Conservation (phyloP, 306 rosid species). For the Ceratonia siliqua region DNA sequence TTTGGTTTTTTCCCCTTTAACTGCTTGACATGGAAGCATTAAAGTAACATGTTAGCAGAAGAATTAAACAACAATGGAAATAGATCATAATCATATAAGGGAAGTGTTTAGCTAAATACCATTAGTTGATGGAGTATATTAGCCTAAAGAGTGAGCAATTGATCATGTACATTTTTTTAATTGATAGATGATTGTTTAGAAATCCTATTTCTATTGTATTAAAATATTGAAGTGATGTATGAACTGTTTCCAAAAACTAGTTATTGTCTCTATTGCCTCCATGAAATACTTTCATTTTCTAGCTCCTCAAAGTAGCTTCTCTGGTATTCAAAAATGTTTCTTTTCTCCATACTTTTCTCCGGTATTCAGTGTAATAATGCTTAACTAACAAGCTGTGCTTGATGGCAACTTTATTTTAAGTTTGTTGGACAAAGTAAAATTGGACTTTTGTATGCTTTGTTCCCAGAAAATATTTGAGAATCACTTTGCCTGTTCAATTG, state of each 20-base stretch:
- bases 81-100: neutral
- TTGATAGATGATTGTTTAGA: neutral
- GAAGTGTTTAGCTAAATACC: neutral
- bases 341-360: neutral
- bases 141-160: neutral
- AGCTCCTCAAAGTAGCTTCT: neutral
- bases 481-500: neutral
- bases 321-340: neutral
- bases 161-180: neutral
- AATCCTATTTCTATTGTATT: neutral
- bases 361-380: neutral
- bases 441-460: neutral
- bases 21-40: neutral
- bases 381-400: neutral
- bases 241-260: neutral
- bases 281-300: neutral
- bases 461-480: neutral
- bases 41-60: neutral
- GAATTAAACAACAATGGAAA: neutral
- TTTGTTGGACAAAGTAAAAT: neutral
- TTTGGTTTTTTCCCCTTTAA: neutral
- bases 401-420: neutral
- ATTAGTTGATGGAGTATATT: neutral
- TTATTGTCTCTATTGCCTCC: neutral
- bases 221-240: neutral